Percentiles rank a stretch among this genome's conserved stretches.
phyloP scores from a whole-genome alignment of 2,329 filamentous ascomycete species.

The Purpureocillium takamizusanense region DNA sequence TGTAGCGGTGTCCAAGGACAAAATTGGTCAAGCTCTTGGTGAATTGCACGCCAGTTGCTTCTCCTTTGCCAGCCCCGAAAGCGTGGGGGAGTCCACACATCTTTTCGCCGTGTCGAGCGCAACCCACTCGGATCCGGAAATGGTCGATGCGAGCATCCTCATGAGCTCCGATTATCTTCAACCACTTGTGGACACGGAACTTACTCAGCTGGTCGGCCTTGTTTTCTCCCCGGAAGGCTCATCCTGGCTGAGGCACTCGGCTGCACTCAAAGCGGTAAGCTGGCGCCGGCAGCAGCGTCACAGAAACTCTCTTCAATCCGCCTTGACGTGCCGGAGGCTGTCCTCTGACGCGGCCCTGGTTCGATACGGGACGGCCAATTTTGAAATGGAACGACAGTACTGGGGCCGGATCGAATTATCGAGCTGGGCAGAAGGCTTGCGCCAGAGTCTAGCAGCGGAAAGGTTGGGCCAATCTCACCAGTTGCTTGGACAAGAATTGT shows the following conservation, averaged over 20 bases:
- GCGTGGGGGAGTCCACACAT: slow-evolving; percentile 21
- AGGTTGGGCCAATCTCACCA: slow-evolving; percentile 11
- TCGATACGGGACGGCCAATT: slow-evolving; percentile 4
- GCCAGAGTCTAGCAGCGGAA: slow-evolving; percentile 24
- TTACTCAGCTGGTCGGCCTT: slow-evolving; percentile 57
- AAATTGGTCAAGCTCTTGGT: slow-evolving; percentile 46
- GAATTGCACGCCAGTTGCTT: slow-evolving; percentile 55
- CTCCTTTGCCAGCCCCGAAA: slow-evolving; percentile 42
- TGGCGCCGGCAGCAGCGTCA: slow-evolving; percentile 45
- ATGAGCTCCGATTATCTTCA: slow-evolving; percentile 90
- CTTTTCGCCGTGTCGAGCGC: slow-evolving; percentile 74
- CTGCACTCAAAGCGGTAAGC: slow-evolving; percentile 70
- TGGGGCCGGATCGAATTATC: slow-evolving; percentile 23
- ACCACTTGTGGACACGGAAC: slow-evolving; percentile 69
- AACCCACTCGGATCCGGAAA: slow-evolving; percentile 61
- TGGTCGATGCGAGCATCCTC: slow-evolving; percentile 84
- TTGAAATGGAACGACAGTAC: slow-evolving; percentile 11
- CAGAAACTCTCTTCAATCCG: slow-evolving; percentile 5
- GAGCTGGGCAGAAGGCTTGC: slow-evolving; percentile 27
- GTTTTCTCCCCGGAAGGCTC: slow-evolving; percentile 73
- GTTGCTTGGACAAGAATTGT: not conserved
- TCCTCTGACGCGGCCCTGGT: not conserved
- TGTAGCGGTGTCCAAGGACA: slow-evolving; percentile 48
- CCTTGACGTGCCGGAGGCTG: not conserved
- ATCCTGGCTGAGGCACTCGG: slow-evolving; percentile 71